Evolutionary conservation across 2,329 filamentous ascomycete species (phyloP).

Genomic region (Apiospora arundinis): DNA sequence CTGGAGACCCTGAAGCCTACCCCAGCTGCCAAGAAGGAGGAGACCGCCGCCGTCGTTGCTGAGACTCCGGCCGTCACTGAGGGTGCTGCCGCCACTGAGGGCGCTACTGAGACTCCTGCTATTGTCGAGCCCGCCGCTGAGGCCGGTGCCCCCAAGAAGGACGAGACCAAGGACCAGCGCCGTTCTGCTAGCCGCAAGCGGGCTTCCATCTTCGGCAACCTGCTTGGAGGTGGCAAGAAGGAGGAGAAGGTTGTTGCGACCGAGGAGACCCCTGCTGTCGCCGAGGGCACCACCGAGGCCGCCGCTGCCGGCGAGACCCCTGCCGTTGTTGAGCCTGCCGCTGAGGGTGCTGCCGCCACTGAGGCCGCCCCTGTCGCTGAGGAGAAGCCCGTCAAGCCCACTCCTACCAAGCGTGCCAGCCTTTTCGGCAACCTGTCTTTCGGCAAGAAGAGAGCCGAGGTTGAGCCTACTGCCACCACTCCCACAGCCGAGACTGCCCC

Average conservation of each 20-base stretch:
- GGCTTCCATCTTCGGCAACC: conserved; percentile 65
- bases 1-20: conserved; percentile 71
- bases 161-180: conserved; percentile 60
- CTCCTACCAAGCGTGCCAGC: conserved; percentile 57
- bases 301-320: conserved; percentile 43
- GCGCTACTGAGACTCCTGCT: conserved; percentile 36
- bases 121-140: conserved; percentile 43
- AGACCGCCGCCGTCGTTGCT: conserved; percentile 49
- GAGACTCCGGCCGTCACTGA: conserved; percentile 38
- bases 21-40: conserved; percentile 50
- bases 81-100: conserved; percentile 36
- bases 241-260: conserved; percentile 51
- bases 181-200: conserved; percentile 72
- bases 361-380: conserved; percentile 38
- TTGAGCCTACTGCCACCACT: conserved; percentile 49
- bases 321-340: conserved; percentile 42
- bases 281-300: conserved; percentile 35
- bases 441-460: conserved; percentile 64
- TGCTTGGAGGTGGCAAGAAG: conserved; percentile 58
- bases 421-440: conserved; percentile 61
- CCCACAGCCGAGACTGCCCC: conserved; percentile 52
- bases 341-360: conserved; percentile 39
- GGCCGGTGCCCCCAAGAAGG: conserved; percentile 44
- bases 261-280: conserved; percentile 42
- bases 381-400: conserved; percentile 53